Evolutionary conservation across 306 rosid genomes (phyloP), one percentile per base, ranked within the genome.

Genomic region (Comarum palustre): DNA sequence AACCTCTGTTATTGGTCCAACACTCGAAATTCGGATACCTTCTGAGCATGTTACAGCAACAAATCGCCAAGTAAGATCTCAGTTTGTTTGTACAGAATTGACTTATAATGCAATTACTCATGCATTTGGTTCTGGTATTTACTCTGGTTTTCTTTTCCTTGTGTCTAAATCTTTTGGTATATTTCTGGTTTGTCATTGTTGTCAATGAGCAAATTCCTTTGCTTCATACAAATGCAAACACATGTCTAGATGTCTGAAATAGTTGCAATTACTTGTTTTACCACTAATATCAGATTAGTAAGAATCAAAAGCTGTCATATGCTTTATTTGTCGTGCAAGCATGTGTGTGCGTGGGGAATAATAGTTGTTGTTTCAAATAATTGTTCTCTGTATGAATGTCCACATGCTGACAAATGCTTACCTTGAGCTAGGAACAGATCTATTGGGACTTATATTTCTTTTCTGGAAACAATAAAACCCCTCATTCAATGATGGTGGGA

Each of bases 41-140:
- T 90, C 98, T 32, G 92, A 91, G 74, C 86, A 89, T 76, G 96
- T 89, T 73, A 91, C 93, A 20, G 97, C 98, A 63, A 87, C 96
- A 73, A 93, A 93, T 82, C 93, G 93, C 84, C 98, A 93, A 85
- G 98, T 93, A 78, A 87, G 86, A 80, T 78, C 13, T 54, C 43
- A 62, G 55, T 72, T 22, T 38, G 62, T 41, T 54, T 16, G 31
- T 58, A 38, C 12, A 57, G 52, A 17, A 16, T 66, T 71, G 32
- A 11, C 50, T 61, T n/a, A 8, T 38, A 24, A 42, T 43, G 29
- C 31, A 57, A 43, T 73, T 46, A 22, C 46, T 39, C 55, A 41
- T 50, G 52, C 66, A 39, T 48, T 62, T 29, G 63, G 19, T 5
- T 22, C 9, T 59, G 45, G 15, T 38, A 22, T 71, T 20, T 8